Conservation (phyloP, 805 yeast genomes). For the Grigorovia jiainica region DNA sequence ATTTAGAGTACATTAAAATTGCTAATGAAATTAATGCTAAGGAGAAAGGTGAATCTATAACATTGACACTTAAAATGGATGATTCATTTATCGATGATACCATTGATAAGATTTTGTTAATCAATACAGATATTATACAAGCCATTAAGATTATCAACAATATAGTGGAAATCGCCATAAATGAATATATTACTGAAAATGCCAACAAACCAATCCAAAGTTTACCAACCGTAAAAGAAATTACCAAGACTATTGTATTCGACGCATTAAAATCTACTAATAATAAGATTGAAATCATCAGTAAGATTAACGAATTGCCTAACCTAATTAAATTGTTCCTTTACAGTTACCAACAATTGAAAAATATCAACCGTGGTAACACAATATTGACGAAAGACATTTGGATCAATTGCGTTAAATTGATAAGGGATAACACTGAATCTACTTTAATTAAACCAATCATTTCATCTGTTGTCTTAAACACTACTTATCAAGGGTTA, state of each 20-base stretch:
- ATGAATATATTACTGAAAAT: slow-evolving; percentile 12
- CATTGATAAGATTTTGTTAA: slow-evolving; percentile 24
- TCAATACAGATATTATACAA: slow-evolving; percentile 56
- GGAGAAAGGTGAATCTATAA: slow-evolving; percentile 19
- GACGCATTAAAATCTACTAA: slow-evolving; percentile 71
- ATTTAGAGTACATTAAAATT: not conserved
- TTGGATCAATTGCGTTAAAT: not conserved
- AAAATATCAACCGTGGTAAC: too few relatives aligned
- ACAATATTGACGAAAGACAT: not conserved
- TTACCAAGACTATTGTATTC: slow-evolving; percentile 62
- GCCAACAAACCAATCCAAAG: slow-evolving; percentile 9
- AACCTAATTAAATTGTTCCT: slow-evolving; percentile 1
- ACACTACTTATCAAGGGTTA: not conserved
- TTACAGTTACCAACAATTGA: not conserved
- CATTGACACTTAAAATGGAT: slow-evolving; percentile 10
- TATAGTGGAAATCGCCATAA: slow-evolving; percentile 6
- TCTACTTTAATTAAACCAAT: not conserved
- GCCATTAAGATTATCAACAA: slow-evolving; percentile 10
- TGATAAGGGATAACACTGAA: not conserved
- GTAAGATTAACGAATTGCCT: not conserved
- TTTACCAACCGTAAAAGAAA: slow-evolving; percentile 36
- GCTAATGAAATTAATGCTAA: not conserved
- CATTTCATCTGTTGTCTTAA: not conserved
- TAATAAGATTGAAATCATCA: slow-evolving; percentile 15
- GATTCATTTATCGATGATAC: slow-evolving; percentile 7